These are phyloP conservation scores for Spathaspora jeffriesii DNA, from an alignment of 1,139 yeast species.

Conservation along the genomic window DNA sequence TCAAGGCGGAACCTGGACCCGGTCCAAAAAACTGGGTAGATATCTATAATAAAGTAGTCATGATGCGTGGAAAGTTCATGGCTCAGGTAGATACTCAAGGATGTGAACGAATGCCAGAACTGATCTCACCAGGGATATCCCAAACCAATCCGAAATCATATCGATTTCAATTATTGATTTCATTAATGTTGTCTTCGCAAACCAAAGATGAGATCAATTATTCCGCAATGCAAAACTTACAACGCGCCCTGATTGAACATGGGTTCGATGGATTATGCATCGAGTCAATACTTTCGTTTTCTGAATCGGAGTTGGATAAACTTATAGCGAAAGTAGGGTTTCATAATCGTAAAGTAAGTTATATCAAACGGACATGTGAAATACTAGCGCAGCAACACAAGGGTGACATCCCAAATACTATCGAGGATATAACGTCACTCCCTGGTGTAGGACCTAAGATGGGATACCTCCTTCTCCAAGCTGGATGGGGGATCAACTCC, in stretches of 20 bases:
- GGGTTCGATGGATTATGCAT: conserved; percentile 38
- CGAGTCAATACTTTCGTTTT: conserved; percentile 39
- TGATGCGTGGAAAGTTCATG: conserved; percentile 60
- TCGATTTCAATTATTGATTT: conserved; percentile 74
- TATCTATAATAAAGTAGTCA: conserved; percentile 62
- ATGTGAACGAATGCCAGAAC: conserved; percentile 72
- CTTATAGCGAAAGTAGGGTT: conserved; percentile 85
- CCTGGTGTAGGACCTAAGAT: conserved; percentile 98
- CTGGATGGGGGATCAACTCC: conserved; percentile 72
- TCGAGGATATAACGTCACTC: conserved; percentile 62
- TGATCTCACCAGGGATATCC: conserved; percentile 32
- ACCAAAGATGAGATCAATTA: conserved; percentile 89
- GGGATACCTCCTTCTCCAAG: conserved; percentile 81
- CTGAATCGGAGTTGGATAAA: conserved; percentile 59
- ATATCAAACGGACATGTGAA: conserved; percentile 61
- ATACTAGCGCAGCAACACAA: conserved; percentile 50
- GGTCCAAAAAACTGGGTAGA: conserved; percentile 39
- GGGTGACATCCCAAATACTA: conserved; percentile 71
- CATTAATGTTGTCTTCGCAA: conserved; percentile 88
- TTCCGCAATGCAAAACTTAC: conserved; percentile 66
- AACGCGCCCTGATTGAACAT: conserved; percentile 36
- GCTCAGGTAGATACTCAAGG: conserved; percentile 94
- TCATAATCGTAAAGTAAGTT: conserved; percentile 76
- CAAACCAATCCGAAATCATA: conserved; percentile 38
- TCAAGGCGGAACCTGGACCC: conserved; percentile 13